Base-by-base conservation (phyloP, 2,329 filamentous ascomycete genomes). In the Trichoderma polysporum region DNA sequence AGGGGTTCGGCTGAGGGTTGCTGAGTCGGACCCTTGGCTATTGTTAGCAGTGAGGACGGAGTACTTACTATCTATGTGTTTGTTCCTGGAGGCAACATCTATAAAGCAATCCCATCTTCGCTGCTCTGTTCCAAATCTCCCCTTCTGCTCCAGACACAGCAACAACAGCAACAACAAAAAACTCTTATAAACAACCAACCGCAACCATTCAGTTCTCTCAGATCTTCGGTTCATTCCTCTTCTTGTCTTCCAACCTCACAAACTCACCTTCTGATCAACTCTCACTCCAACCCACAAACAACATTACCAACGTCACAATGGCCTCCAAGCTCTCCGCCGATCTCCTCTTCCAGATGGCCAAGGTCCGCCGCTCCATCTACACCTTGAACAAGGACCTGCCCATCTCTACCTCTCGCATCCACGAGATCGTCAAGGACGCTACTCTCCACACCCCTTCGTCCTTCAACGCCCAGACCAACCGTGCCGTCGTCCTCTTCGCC, bases 381-480 rank as follows among this genome's bases (percentile, higher is more conserved):
- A 78, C 82, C 61, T 86, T 92, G 67, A 85, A 82, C 82, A 90
- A 90, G 80, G 80, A 86, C 69, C 83, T 90, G 29, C 75, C 87
- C 73, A 72, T 79, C 70, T 59, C 74, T 39, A 83, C 84, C 71
- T 78, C 80, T 65, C 83, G 85, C 74, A 82, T 94, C 78, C 80
- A 86, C 74, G 86, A 91, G 73, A 86, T 94, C 75, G 85, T 89
- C 77, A 81, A 84, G 77, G 78, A 87, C 71, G 83, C 88, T 64
- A 82, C 95, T 71, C 82, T 87, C 68, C 84, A 93, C 77, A 84
- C 90, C 1, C 94, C 94, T 49, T 90, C 87, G 61, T 88, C 90
- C 70, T 97, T 97, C 89, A 97, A 97, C 88, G 91, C 88, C 49
- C 94, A 97, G 83, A 88, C 88, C 72, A 90, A 91, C 71, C 90